Conservation (phyloP, 2,329 filamentous ascomycete genomes). For the Gliomastix tumulicola region DNA sequence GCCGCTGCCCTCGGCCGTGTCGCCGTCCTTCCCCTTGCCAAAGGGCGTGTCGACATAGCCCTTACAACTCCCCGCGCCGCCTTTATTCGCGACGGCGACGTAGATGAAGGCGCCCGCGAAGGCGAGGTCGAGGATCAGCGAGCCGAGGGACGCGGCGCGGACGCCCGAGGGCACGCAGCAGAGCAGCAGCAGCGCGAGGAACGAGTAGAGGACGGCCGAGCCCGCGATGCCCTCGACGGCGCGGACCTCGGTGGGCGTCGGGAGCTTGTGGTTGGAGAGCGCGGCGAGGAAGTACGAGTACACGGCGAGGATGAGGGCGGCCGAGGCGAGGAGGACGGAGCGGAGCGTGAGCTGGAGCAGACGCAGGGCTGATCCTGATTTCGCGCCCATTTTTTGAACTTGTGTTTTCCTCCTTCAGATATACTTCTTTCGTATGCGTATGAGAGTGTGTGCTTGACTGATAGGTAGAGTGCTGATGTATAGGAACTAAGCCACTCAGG, state of each 20-base stretch:
- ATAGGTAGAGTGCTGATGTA: too few relatives aligned
- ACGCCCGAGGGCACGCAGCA: constrained; percentile 76
- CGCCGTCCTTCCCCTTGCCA: constrained; percentile 52
- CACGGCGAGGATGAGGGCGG: constrained; percentile 67
- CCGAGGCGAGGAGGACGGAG: constrained; percentile 64
- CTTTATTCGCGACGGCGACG: constrained; percentile 66
- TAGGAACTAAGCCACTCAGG: too few relatives aligned
- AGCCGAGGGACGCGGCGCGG: constrained; percentile 64
- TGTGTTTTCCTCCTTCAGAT: too few relatives aligned
- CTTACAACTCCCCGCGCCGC: constrained; percentile 59
- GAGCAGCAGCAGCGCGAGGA: constrained; percentile 65
- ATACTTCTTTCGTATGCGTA: too few relatives aligned
- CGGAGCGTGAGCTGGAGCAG: constrained; percentile 65
- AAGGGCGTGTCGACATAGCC: constrained; percentile 58
- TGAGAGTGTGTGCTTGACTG: too few relatives aligned
- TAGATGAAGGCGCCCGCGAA: constrained; percentile 77
- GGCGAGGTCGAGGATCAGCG: constrained; percentile 67
- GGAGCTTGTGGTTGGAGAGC: constrained; percentile 55
- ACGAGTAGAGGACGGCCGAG: constrained; percentile 65
- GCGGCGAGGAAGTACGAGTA: constrained; percentile 81
- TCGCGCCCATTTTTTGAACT: constrained; percentile 28
- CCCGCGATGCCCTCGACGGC: constrained; percentile 77
- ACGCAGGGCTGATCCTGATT: constrained; percentile 52
- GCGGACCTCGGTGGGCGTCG: constrained; percentile 58
- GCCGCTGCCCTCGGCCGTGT: constrained; percentile 37